Base-by-base conservation (phyloP, 2,329 filamentous ascomycete species). In the Venturia nashicola region DNA sequence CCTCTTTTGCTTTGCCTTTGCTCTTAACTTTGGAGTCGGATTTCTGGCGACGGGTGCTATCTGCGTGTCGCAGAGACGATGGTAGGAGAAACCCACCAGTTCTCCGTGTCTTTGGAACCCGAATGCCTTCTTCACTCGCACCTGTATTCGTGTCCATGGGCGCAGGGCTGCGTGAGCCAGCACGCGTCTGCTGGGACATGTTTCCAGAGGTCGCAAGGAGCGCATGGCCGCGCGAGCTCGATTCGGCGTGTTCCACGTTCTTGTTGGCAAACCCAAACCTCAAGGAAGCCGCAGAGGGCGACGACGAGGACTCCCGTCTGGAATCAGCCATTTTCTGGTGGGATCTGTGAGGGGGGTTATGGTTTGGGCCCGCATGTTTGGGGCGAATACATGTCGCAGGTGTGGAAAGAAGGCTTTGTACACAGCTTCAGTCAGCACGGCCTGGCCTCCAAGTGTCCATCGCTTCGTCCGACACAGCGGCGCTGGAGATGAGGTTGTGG, bases 41-140 rank as follows among this genome's bases (percentile, higher is more conserved):
- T 5, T 61, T 54, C 23, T 61, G 39, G 11, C 54, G 39, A 36
- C 42, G 32, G 18, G n/a, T 46, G 51, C 46, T 40, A 18, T 48
- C 44, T 6, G 34, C 60, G 14, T 44, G 42, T 23, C 55, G 62
- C 40, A 64, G 27, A 12, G 62, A 55, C 18, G 62, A 64, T 20
- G 62, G 55, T 20, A 64, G 39, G n/a, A 64, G 62, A 27, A 64
- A 64, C 3, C 62, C 62, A 23, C 54, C 62, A n/a, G 62, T 42
- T 14, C 18, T 59, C 9, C 55, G 54, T 46, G 20, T 64, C 51
- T 57, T 63, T 18, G 46, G 16, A 18, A 63, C 61, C 1, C 51
- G 46, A 32, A 63, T 46, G 18, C 48, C 61, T 36, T 55, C 32
- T 11, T 63, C 61, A 9, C 9, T 18, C 23, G 14, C 51, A 18